Conservation (phyloP, 345 rosid genomes). For the Diplotaxis tenuifolia region DNA sequence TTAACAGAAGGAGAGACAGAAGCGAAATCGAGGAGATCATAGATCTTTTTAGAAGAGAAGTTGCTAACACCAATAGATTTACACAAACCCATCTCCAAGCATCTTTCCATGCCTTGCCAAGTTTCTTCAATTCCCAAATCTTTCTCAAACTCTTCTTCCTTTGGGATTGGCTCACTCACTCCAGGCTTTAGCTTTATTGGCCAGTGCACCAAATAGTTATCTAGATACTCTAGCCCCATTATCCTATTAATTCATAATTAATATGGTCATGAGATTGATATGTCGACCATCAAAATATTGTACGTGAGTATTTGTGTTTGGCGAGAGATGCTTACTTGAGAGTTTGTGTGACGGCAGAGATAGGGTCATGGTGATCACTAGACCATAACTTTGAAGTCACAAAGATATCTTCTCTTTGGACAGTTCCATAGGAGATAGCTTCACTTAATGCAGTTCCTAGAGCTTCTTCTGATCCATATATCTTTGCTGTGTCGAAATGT, state of each 20-base stretch:
- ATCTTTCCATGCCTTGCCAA: conserved; percentile 84
- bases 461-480: conserved; percentile 82
- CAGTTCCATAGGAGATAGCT: conserved; percentile 43
- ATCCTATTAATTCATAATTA: conserved; percentile 37
- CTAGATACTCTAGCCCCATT: conserved; percentile 67
- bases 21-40: conserved; percentile 52
- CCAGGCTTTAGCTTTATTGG: conserved; percentile 82
- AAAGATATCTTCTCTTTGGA: conserved; percentile 61
- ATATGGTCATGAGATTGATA: conserved; percentile 4
- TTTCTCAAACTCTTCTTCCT: conserved; percentile 66
- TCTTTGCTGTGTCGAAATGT: conserved; percentile 84
- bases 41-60: conserved; percentile 68
- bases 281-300: not conserved
- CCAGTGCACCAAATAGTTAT: conserved; percentile 94
- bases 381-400: conserved; percentile 91
- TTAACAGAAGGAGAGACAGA: conserved; percentile 68
- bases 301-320: not conserved
- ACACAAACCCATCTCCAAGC: conserved; percentile 71
- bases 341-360: conserved; percentile 63
- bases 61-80: conserved; percentile 82
- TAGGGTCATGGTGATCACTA: conserved; percentile 75
- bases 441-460: conserved; percentile 62
- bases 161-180: conserved; percentile 48
- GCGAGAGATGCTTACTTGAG: conserved; percentile 37
- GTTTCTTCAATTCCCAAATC: conserved; percentile 59